Evolutionary conservation across 441 rosid genomes (phyloP).

Genomic region (Isatis lusitanica): DNA sequence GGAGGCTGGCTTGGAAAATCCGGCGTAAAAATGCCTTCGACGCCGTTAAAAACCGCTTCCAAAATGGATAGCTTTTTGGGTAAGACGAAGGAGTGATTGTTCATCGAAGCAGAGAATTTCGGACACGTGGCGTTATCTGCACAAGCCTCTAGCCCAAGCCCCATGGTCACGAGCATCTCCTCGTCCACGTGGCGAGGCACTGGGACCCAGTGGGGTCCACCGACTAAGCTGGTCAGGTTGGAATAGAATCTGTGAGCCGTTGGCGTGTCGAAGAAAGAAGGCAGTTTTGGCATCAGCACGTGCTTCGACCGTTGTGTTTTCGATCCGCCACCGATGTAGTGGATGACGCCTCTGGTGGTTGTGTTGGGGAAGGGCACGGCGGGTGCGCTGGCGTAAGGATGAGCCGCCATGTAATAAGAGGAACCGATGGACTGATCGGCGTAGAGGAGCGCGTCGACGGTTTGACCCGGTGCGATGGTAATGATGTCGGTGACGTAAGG

Average conservation of each 20-base stretch:
- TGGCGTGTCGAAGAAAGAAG: conserved; percentile 61
- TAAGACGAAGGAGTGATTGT: conserved; percentile 57
- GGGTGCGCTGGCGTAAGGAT: conserved; percentile 53
- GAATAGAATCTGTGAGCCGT: conserved; percentile 64
- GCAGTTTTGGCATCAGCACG: conserved; percentile 67
- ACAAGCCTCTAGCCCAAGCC: conserved; percentile 55
- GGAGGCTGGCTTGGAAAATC: conserved; percentile 75
- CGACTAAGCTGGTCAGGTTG: conserved; percentile 45
- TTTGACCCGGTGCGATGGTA: conserved; percentile 74
- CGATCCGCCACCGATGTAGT: conserved; percentile 45
- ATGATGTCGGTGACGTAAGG: conserved; percentile 74
- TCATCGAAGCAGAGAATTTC: conserved; percentile 72
- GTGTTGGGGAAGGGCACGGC: conserved; percentile 42
- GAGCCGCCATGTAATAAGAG: conserved; percentile 84
- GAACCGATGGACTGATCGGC: conserved; percentile 57
- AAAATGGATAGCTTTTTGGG: conserved; percentile 58
- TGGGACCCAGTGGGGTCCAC: conserved; percentile 61
- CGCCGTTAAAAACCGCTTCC: conserved; percentile 58
- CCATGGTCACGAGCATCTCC: conserved; percentile 67
- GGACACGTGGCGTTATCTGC: conserved; percentile 50
- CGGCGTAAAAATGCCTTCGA: conserved; percentile 57
- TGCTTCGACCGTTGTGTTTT: conserved; percentile 12
- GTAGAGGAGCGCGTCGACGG: conserved; percentile 64
- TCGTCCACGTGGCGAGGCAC: conserved; percentile 68
- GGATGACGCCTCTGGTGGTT: conserved; percentile 65